Base-by-base conservation (phyloP, 2,329 filamentous ascomycete species). In the Hymenoscyphus infarciens region DNA sequence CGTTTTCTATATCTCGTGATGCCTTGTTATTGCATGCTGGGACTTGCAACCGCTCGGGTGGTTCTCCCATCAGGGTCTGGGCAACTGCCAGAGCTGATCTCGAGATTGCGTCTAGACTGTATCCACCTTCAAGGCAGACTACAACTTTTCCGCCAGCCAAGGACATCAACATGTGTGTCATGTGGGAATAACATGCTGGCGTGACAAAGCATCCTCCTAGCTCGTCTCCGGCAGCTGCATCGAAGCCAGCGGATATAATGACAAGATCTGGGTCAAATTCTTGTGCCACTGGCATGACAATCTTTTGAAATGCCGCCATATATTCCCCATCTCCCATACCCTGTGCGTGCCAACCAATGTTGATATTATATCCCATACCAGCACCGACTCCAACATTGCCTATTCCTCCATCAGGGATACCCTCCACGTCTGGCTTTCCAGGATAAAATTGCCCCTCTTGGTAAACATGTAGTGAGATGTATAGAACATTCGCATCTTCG, bases 111-210 rank as follows among this genome's bases (percentile, higher is more conserved):
- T 87, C 81, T 27, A 99, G 85, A 71, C 98, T 98, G 77, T 99
- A 99, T 8, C 95, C 95, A 25, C 95, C 95, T 78, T 99, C 95
- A 2, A 99, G 82, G 73, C 93, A 97, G 8, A 97, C 94, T 2
- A 91, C 90, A 15, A 99, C 83, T 73, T 93, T 97, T 31, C 95
- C 95, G 54, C 87, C 83, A 0, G 95, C 94, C 22, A 99, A 81
- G 1, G 91, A 92, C 93, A 97, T 98, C 56, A 99, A 84, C 94
- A 98, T 97, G 74, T 97, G 92, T 16, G 95, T 98, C 95, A 99
- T 98, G 73, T 99, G 94, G 15, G 93, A 91, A 74, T 98, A 99
- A 73, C 95, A 96, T 4, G 87, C 79, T 0, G 95, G 95, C 0
- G 92, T 89, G 5, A 99, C 95, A 72, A 92, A 94, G 74, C 95